Evolutionary conservation across 2,329 filamentous ascomycete species (phyloP).

Genomic region (Lachnellula occidentalis): DNA sequence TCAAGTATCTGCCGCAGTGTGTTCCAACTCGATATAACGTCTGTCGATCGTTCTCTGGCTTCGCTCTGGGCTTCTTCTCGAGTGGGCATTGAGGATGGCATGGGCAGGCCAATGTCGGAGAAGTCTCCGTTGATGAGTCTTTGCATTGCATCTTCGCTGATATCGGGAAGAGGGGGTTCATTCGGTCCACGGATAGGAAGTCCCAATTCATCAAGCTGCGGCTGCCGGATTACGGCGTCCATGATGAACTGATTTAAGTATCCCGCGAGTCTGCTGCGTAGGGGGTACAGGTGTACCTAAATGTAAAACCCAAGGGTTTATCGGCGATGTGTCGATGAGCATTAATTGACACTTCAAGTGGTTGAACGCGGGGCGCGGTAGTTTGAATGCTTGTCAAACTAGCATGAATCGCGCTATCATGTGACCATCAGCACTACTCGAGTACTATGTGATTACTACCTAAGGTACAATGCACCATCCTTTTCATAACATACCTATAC

Average conservation of each 20-base stretch:
- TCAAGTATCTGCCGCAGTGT: conserved; percentile 36
- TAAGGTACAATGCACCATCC: no score
- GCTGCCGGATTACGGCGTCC: not conserved
- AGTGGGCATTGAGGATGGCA: conserved; percentile 3
- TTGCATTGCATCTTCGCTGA: not conserved
- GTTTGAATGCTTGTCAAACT: no score
- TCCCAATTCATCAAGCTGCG: not conserved
- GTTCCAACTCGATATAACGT: conserved; percentile 9
- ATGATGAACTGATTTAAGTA: not conserved
- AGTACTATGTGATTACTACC: no score
- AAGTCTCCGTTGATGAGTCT: not conserved
- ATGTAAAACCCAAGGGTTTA: no score
- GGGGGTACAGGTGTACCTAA: no score
- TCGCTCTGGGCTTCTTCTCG: conserved; percentile 5
- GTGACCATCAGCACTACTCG: no score
- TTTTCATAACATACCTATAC: no score
- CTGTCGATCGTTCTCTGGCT: conserved; percentile 7
- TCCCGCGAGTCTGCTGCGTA: not conserved
- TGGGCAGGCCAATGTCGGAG: not conserved
- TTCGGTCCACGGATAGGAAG: not conserved
- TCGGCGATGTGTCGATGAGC: no score
- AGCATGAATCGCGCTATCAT: no score
- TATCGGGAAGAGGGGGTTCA: not conserved
- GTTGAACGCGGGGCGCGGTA: no score
- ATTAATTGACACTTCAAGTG: no score